Evolutionary conservation across 306 rosid genomes (phyloP).

Genomic region (Adenanthera pavonina): DNA sequence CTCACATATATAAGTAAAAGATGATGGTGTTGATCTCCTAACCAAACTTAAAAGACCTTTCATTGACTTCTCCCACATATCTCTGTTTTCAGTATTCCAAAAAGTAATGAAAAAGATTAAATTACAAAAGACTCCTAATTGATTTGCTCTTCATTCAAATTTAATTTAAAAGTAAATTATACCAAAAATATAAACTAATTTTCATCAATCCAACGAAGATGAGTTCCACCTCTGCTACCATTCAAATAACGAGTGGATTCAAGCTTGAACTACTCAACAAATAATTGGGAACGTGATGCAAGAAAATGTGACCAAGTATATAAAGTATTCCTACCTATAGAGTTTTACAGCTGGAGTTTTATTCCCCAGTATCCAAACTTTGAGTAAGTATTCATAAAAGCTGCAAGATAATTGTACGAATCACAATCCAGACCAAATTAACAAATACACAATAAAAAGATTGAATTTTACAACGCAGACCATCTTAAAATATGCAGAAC

Average conservation of each 20-base stretch:
- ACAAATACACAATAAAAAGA: constrained; percentile 24
- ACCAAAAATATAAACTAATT: constrained; percentile 11
- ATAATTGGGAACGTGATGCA: constrained; percentile 19
- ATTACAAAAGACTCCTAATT: constrained; percentile 26
- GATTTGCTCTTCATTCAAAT: constrained; percentile 12
- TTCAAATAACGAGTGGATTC: constrained; percentile 26
- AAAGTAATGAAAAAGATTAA: constrained; percentile 29
- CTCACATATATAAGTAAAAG: constrained; percentile 93
- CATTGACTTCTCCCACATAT: constrained; percentile 99
- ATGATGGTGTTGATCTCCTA: constrained; percentile 86
- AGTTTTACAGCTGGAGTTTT: constrained; percentile 78
- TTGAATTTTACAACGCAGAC: constrained; percentile 21
- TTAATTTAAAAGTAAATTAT: constrained; percentile 24
- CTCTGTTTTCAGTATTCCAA: constrained; percentile 66
- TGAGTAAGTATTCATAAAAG: constrained; percentile 97
- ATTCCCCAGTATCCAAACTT: constrained; percentile 96
- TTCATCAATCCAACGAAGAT: constrained; percentile 24
- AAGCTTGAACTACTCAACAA: constrained; percentile 31
- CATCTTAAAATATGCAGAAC: constrained; percentile 2
- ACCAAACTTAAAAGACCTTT: constrained; percentile 77
- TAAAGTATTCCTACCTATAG: constrained; percentile 70
- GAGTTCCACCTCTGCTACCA: constrained; percentile 28
- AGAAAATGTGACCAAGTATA: constrained; percentile 13
- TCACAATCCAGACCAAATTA: constrained; percentile 37
- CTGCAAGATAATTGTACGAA: constrained; percentile 61